Base-by-base conservation (phyloP, 2,329 filamentous ascomycete species). In the Cladosporium velox region DNA sequence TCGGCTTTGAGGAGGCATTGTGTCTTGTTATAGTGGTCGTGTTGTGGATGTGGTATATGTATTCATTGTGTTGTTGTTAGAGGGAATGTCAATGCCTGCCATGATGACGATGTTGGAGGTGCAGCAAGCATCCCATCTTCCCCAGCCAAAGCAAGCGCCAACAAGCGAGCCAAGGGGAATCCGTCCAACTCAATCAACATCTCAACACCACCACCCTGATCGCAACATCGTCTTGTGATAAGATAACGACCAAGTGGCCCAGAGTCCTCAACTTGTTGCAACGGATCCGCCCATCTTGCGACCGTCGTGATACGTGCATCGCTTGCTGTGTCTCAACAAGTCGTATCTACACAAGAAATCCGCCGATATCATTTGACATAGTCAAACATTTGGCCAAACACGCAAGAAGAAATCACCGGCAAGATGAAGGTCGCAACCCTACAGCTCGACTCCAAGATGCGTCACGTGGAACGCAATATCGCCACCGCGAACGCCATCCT, bases 371-470 rank as follows among this genome's bases (percentile, higher is more conserved):
- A 18, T 44, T 44, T 5, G 38, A 21, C 1, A 21, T 47, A n/a
- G 38, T 12, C 3, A n/a, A 12, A 21, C 1, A 24, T 15, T n/a
- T 24, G n/a, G n/a, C 8, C 41, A 24, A 21, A 21, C 7, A 47
- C n/a, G n/a, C n/a, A 21, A 24, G n/a, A 21, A 47, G 1, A 24
- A 6, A 21, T 4, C n/a, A 34, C 52, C 30, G n/a, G 1, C 67
- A 71, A 21, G 12, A 90, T 90, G 89, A 87, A 84, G 72, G 86
- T 91, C 51, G 90, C 82, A 0, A 90, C 88, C 66, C 79, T 92
- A 12, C 90, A 94, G 76, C 92, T 93, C 68, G 85, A 87, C 57
- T 89, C 90, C 14, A 83, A 88, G 73, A 84, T 93, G 52, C 91
- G 89, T 61, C 86, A 90, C 65, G 79, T 91, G 38, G 79, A 90